Conservation (phyloP, 2,329 filamentous ascomycete species). For the Nothophaeocryptopus gaeumannii region DNA sequence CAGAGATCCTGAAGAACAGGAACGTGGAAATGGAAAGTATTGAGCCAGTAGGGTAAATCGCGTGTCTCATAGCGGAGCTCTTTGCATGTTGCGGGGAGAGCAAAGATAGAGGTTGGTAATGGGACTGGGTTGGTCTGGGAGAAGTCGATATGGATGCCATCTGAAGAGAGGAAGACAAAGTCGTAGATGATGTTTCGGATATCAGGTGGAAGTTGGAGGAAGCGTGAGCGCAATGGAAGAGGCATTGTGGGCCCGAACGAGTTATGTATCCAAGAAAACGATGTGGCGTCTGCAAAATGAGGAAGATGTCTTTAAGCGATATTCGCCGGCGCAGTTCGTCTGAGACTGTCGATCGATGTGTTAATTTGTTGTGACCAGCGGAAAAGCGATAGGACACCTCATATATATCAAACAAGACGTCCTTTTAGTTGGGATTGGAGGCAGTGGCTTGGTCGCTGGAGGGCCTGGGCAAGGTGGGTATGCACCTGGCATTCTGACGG, state of each 20-base stretch:
- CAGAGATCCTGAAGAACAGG: constrained; percentile 18
- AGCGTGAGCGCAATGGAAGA: not conserved
- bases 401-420: too few relatives aligned
- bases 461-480: constrained; percentile 19
- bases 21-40: constrained; percentile 17
- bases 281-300: too few relatives aligned
- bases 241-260: too few relatives aligned
- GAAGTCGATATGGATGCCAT: constrained; percentile 17
- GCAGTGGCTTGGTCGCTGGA: constrained; percentile 17
- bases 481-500: constrained; percentile 12
- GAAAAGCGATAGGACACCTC: too few relatives aligned
- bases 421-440: constrained; percentile 14
- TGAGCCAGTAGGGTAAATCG: constrained; percentile 20
- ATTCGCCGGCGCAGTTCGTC: too few relatives aligned
- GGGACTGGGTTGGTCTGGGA: not conserved
- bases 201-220: constrained; percentile 16
- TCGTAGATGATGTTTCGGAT: constrained; percentile 22
- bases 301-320: too few relatives aligned
- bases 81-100: constrained; percentile 15
- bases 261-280: too few relatives aligned
- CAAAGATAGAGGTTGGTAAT: constrained; percentile 4
- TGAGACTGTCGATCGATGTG: too few relatives aligned
- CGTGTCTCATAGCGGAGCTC: constrained; percentile 15
- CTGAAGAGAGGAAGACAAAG: constrained; percentile 9
- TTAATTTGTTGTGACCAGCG: too few relatives aligned